These are phyloP conservation scores for Pisolithus orientalis DNA, from an alignment of 768 basidiomycete species.

Conservation along the genomic window DNA sequence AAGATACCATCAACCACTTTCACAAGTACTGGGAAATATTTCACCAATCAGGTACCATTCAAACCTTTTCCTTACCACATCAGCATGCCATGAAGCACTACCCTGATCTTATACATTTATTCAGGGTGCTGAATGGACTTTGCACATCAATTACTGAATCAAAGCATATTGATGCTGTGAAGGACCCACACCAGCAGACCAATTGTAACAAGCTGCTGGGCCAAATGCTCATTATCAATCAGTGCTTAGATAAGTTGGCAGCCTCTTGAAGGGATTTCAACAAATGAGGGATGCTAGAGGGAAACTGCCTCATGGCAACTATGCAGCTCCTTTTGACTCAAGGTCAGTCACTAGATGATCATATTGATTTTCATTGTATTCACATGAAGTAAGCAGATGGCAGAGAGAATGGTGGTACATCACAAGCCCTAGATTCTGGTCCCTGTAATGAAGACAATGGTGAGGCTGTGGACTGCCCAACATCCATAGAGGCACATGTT, in stretches of 20 bases:
- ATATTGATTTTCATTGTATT: neutral
- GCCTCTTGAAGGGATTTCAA: conserved; percentile 3
- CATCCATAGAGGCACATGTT: neutral
- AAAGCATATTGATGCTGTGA: conserved; percentile 31
- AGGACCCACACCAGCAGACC: conserved; percentile 27
- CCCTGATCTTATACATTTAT: conserved; percentile 5
- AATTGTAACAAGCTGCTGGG: conserved; percentile 2
- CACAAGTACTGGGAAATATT: conserved; percentile 10
- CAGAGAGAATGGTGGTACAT: neutral
- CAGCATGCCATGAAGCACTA: conserved; percentile 18
- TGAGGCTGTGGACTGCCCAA: neutral
- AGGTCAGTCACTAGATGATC: neutral
- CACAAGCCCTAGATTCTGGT: neutral
- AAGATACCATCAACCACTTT: conserved; percentile 7
- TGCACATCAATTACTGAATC: conserved; percentile 30
- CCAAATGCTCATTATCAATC: conserved; percentile 21
- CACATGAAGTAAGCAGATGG: neutral
- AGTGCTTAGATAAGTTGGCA: conserved; percentile 11
- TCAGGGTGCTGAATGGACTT: conserved; percentile 16
- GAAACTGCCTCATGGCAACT: neutral
- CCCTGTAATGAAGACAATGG: neutral
- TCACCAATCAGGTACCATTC: neutral
- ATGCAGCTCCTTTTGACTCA: neutral
- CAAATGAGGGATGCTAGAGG: neutral
- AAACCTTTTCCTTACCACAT: conserved; percentile 9